These are phyloP conservation scores for sweet orange (Citrus sinensis) DNA, from an alignment of 345 rosid genomes.

Conservation along the genomic window DNA sequence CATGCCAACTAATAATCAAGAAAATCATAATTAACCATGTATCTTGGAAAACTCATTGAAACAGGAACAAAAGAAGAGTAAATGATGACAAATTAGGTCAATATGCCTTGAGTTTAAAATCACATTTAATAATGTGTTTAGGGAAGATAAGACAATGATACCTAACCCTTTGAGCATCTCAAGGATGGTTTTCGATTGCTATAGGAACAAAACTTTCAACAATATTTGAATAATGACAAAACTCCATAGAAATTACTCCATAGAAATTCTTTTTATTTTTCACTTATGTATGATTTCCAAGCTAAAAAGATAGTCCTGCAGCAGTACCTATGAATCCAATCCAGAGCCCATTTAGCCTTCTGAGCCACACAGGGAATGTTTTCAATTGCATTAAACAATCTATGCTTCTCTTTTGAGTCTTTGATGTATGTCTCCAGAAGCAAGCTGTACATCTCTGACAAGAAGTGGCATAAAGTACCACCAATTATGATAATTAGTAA, in stretches of 20 bases:
- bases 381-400: slow-evolving; percentile 80
- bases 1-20: not conserved
- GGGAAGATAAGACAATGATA: not conserved
- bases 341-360: slow-evolving; percentile 83
- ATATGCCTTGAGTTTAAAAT: not conserved
- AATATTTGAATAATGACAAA: not conserved
- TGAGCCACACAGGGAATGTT: slow-evolving; percentile 69
- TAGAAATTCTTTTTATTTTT: not conserved
- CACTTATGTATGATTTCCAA: not conserved
- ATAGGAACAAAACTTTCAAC: not conserved
- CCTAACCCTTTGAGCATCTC: not conserved
- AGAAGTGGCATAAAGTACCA: slow-evolving; percentile 4
- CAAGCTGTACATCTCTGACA: slow-evolving; percentile 85
- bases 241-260: not conserved
- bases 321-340: slow-evolving; percentile 74
- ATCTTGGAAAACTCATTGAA: not conserved
- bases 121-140: not conserved
- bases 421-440: slow-evolving; percentile 89
- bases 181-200: not conserved
- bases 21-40: not conserved
- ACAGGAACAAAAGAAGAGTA: not conserved
- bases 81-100: not conserved
- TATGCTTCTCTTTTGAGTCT: slow-evolving; percentile 77
- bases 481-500: slow-evolving; percentile 11
- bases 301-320: not conserved